A percentile compares a stretch with the other conserved stretches of the same genome.
Evolutionary conservation across 139 green algal species (phyloP).

Genomic region (Desmodesmus armatus): DNA sequence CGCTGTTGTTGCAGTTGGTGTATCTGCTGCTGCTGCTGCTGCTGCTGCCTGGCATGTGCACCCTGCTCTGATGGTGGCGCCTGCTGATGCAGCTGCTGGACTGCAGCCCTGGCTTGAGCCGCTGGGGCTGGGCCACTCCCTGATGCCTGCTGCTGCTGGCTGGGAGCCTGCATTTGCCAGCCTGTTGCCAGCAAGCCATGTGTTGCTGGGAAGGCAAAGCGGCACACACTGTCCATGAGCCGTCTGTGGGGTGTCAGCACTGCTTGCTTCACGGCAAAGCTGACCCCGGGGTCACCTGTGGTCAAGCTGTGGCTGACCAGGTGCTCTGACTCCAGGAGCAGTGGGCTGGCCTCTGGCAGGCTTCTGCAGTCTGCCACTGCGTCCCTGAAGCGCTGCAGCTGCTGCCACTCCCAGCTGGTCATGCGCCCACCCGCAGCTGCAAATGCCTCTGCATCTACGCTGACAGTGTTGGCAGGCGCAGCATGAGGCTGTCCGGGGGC

Average conservation of each 20-base stretch:
- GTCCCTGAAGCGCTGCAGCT: constrained; percentile 15
- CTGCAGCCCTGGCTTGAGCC: constrained; percentile 1
- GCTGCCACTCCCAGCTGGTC: constrained; percentile 34
- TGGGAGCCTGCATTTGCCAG: background rate
- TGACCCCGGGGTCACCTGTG: background rate
- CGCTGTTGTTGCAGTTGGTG: background rate
- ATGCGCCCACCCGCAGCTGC: constrained; percentile 25
- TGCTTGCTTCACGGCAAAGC: constrained; percentile 38
- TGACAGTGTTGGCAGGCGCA: constrained; percentile 1
- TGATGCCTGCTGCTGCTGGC: constrained; percentile 3
- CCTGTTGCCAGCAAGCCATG: constrained; percentile 12
- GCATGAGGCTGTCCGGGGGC: too few species aligned
- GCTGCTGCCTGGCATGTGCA: background rate
- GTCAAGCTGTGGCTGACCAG: background rate
- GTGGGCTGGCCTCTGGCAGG: constrained; percentile 6
- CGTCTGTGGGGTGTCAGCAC: constrained; percentile 28
- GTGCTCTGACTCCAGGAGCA: background rate
- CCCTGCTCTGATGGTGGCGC: too few species aligned
- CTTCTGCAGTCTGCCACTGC: constrained; percentile 29
- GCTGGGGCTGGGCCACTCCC: background rate
- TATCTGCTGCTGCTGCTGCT: constrained; percentile 2
- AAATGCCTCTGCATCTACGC: constrained; percentile 41
- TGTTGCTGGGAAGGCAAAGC: constrained; percentile 42
- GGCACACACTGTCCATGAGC: constrained; percentile 49
- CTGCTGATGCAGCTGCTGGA: background rate